phyloP scores from a whole-genome alignment of 2,329 filamentous ascomycete species.

The Penicillium sp. region DNA sequence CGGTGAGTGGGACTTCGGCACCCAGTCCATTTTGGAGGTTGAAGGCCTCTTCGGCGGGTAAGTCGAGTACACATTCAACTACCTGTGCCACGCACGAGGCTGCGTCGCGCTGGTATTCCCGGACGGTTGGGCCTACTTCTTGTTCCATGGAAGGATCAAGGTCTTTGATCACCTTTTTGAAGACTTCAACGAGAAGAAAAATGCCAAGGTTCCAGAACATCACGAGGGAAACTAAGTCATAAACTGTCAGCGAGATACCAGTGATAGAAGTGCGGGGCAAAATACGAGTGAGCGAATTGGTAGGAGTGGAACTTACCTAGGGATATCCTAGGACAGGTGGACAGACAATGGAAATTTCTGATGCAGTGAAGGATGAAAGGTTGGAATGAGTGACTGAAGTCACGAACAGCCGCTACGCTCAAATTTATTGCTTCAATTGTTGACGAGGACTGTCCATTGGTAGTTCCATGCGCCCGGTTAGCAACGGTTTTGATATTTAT shows the following conservation, averaged over 20 bases:
- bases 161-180: not conserved
- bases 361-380: slow-evolving; percentile 17
- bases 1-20: slow-evolving; percentile 20
- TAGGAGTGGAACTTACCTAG: slow-evolving; percentile 8
- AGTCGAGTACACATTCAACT: slow-evolving; percentile 11
- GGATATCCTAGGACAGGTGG: slow-evolving; percentile 17
- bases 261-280: too few species aligned
- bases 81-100: slow-evolving; percentile 13
- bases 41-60: slow-evolving; percentile 17
- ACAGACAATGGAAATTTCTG: slow-evolving; percentile 9
- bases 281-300: not conserved
- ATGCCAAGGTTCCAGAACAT: slow-evolving; percentile 25
- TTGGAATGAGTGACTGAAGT: slow-evolving; percentile 11
- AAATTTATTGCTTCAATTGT: not conserved
- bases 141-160: not conserved
- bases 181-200: slow-evolving; percentile 19
- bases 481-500: slow-evolving; percentile 13
- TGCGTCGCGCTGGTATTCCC: slow-evolving; percentile 8
- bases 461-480: not conserved
- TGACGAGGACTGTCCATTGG: not conserved
- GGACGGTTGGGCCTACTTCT: not conserved
- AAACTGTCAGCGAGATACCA: not conserved
- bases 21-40: slow-evolving; percentile 25
- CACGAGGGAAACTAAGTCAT: slow-evolving; percentile 14
- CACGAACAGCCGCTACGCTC: not conserved